Evolutionary conservation across 1,139 yeast species (phyloP).

Genomic region (Hyphopichia wangnamkhiaoensis): DNA sequence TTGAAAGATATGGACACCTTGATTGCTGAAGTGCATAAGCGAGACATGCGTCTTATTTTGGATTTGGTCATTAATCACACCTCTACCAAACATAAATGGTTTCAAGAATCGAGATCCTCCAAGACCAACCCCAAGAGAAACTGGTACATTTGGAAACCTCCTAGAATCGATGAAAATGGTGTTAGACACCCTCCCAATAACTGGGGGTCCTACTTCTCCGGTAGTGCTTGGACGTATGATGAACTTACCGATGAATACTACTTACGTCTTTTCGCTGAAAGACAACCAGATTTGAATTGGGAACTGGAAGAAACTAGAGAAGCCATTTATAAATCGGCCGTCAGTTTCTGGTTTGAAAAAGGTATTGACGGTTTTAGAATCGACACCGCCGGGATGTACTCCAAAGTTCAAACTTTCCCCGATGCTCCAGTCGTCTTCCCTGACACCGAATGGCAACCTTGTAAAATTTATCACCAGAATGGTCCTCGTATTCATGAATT

Average conservation of each 20-base stretch:
- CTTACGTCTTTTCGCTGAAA: slow-evolving; percentile 22
- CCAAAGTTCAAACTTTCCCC: slow-evolving; percentile 21
- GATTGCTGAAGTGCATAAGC: slow-evolving; percentile 18
- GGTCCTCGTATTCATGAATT: slow-evolving; percentile 27
- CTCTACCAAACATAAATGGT: slow-evolving; percentile 24
- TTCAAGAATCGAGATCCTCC: slow-evolving; percentile 24
- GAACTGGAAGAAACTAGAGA: slow-evolving; percentile 23
- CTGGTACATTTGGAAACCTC: slow-evolving; percentile 26
- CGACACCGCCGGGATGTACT: slow-evolving; percentile 25
- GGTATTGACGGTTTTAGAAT: slow-evolving; percentile 27
- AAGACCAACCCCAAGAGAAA: slow-evolving; percentile 23
- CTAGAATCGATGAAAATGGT: slow-evolving; percentile 20
- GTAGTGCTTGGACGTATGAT: slow-evolving; percentile 26
- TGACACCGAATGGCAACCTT: slow-evolving; percentile 19
- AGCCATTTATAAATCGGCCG: slow-evolving; percentile 22
- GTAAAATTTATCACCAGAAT: slow-evolving; percentile 16
- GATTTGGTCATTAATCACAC: slow-evolving; percentile 28
- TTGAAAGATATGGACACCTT: slow-evolving; percentile 22
- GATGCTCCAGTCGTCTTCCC: slow-evolving; percentile 24
- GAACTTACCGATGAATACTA: slow-evolving; percentile 24
- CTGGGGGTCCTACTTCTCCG: slow-evolving; percentile 24
- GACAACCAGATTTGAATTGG: slow-evolving; percentile 29
- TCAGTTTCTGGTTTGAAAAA: slow-evolving; percentile 24
- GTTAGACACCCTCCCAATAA: slow-evolving; percentile 26
- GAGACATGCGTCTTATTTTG: slow-evolving; percentile 24